Evolutionary conservation across 1,284 basidiomycete genomes (phyloP).

Genomic region (Ustanciosporium gigantosporum): DNA sequence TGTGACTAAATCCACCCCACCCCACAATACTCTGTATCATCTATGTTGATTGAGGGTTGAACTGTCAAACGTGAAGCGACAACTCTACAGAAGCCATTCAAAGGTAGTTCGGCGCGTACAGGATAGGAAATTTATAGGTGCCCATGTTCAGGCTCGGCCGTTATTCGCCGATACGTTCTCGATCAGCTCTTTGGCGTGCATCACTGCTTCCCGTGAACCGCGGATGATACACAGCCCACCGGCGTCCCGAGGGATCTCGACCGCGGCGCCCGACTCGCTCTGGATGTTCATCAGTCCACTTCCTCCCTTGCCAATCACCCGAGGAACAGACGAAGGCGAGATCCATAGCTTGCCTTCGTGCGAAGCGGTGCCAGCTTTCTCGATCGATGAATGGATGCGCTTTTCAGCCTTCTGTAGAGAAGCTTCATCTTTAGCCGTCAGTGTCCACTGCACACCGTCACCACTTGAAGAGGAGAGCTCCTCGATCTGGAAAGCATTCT

Average conservation of each 20-base stretch:
- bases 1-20: no score
- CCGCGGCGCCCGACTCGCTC: conserved; percentile 41
- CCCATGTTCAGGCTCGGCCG: no score
- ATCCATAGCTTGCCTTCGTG: conserved; percentile 45
- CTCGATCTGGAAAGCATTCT: conserved; percentile 41
- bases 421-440: conserved; percentile 41
- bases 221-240: conserved; percentile 47
- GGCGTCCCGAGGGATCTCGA: conserved; percentile 51
- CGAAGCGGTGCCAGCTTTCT: conserved; percentile 29
- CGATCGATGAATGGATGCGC: conserved; percentile 22
- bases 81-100: no score
- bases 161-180: no score
- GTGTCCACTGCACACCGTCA: conserved; percentile 46
- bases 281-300: conserved; percentile 44
- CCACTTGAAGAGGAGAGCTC: conserved; percentile 12
- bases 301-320: conserved; percentile 47
- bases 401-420: conserved; percentile 41
- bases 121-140: no score
- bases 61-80: no score
- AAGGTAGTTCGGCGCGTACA: no score
- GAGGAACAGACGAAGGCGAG: conserved; percentile 32
- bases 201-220: conserved; percentile 44
- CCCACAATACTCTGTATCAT: no score
- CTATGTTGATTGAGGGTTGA: no score
- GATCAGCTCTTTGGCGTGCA: conserved; percentile 47